These are phyloP conservation scores for Talinum fruticosum DNA, from an alignment of 148 eudicot genomes.

Conservation along the genomic window DNA sequence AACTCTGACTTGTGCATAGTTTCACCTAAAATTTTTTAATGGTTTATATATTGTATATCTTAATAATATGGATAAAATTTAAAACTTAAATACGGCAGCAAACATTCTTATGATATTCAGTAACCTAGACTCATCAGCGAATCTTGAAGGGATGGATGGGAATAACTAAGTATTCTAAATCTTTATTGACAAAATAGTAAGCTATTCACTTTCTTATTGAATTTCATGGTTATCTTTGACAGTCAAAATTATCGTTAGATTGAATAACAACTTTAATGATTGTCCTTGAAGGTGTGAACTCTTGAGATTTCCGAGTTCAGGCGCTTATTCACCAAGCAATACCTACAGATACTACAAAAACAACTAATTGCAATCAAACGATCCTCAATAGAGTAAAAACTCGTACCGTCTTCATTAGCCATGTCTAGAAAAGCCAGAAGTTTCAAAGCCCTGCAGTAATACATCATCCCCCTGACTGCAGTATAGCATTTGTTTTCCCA, in stretches of 20 bases:
- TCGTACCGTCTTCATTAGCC: conserved; percentile 56
- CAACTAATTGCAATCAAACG: too few relatives aligned
- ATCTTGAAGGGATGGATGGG: background rate
- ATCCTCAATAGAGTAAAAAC: background rate
- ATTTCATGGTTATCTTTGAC: background rate
- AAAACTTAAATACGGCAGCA: background rate
- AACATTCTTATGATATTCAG: background rate
- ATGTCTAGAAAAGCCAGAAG: conserved; percentile 85
- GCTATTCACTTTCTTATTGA: background rate
- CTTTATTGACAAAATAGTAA: background rate
- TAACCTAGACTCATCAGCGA: background rate
- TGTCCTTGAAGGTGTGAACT: background rate
- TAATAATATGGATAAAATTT: background rate
- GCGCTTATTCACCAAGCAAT: background rate
- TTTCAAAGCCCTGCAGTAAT: conserved; percentile 76
- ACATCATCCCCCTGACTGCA: conserved; percentile 88
- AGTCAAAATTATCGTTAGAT: background rate
- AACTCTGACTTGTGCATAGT: background rate
- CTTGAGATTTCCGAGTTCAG: background rate
- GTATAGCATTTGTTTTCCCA: conserved; percentile 9
- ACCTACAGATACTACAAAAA: background rate
- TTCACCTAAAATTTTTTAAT: too few relatives aligned
- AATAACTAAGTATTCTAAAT: background rate
- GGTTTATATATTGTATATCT: background rate
- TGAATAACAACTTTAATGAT: background rate